Conservation (phyloP, 495 filamentous ascomycete genomes). For the Letharia lupina region DNA sequence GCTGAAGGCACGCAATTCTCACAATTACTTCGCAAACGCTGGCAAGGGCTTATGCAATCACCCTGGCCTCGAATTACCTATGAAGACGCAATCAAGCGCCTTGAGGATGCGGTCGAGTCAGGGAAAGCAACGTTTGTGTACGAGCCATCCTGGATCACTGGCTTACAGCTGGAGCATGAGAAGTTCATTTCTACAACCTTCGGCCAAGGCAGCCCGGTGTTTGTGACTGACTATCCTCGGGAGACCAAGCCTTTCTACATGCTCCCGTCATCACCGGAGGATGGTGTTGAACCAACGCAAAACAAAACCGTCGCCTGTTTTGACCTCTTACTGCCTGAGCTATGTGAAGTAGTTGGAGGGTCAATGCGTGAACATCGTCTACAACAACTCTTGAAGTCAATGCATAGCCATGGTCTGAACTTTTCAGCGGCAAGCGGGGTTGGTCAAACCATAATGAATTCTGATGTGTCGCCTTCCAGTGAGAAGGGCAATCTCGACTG, state of each 20-base stretch:
- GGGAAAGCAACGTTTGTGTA: conserved; percentile 51
- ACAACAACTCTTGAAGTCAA: conserved; percentile 57
- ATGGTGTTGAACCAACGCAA: conserved; percentile 6
- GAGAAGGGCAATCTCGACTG: conserved; percentile 59
- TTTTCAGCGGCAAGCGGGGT: background rate
- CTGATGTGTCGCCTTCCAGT: conserved; percentile 6
- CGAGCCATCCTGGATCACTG: conserved; percentile 58
- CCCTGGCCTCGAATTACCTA: conserved; percentile 84
- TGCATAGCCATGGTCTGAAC: conserved; percentile 45
- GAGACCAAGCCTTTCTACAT: conserved; percentile 95
- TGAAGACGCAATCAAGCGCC: conserved; percentile 59
- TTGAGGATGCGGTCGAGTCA: conserved; percentile 51
- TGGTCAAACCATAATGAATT: background rate
- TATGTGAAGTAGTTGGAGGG: conserved; percentile 85
- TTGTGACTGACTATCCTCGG: conserved; percentile 86
- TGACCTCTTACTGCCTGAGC: conserved; percentile 82
- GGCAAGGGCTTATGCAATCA: conserved; percentile 53
- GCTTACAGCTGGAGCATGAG: conserved; percentile 88
- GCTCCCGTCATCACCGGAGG: conserved; percentile 44
- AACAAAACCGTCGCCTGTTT: conserved; percentile 79
- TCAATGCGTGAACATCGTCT: conserved; percentile 89
- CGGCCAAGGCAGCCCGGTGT: conserved; percentile 65
- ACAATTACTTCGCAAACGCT: conserved; percentile 51
- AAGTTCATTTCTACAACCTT: conserved; percentile 70
- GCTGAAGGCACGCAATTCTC: conserved; percentile 24